phyloP scores from a whole-genome alignment of 257 asterid species.

The Echites panduratus region DNA sequence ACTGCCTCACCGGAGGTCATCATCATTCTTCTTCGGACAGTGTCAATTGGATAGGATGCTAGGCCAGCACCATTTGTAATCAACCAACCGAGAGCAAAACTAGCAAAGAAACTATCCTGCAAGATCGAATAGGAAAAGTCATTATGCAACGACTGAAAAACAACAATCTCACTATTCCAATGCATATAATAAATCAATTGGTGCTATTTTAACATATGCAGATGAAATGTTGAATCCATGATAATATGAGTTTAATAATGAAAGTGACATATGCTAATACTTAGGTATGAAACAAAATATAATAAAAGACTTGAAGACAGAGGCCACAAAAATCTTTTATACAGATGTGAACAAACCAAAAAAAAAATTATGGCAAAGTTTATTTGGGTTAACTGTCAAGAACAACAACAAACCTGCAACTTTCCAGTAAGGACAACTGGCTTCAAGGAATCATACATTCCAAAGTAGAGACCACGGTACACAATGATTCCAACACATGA shows the following conservation, averaged over 20 bases:
- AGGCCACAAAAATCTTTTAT: neutral
- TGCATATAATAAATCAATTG: too few species aligned
- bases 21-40: slow-evolving; percentile 47
- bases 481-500: slow-evolving; percentile 47
- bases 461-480: slow-evolving; percentile 46
- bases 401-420: slow-evolving; percentile 24
- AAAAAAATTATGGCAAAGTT: neutral
- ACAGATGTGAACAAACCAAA: too few species aligned
- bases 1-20: slow-evolving; percentile 50
- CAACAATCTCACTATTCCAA: neutral
- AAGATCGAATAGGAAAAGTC: neutral
- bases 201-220: too few species aligned
- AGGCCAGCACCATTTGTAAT: slow-evolving; percentile 44
- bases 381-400: neutral
- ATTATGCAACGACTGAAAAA: neutral
- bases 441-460: slow-evolving; percentile 41
- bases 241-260: neutral
- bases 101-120: slow-evolving; percentile 41
- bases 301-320: neutral
- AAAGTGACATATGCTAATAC: neutral
- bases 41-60: slow-evolving; percentile 39
- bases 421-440: slow-evolving; percentile 35
- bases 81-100: slow-evolving; percentile 39
- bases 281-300: neutral
- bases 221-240: too few species aligned